Conservation (phyloP, 1,284 basidiomycete genomes). For the Takashimella tepidaria region DNA sequence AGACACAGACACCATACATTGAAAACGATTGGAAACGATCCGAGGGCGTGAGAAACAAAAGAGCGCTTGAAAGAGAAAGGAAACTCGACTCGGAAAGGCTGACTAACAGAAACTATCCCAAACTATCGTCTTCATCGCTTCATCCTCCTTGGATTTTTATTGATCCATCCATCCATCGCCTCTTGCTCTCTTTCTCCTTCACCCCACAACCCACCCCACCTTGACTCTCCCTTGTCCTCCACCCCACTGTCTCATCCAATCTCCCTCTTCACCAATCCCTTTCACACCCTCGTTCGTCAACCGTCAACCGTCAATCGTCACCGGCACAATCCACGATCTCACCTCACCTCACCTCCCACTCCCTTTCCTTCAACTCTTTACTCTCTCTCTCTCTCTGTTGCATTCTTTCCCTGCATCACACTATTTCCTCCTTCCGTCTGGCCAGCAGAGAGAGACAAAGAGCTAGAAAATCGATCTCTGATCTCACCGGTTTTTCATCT, state of each 20-base stretch:
- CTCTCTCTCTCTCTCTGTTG: neutral
- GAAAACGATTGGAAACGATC: too few relatives aligned
- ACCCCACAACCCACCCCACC: neutral
- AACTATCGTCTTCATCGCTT: neutral
- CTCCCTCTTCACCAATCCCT: neutral
- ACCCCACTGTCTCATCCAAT: neutral
- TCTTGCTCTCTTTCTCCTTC: neutral
- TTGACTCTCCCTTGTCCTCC: neutral
- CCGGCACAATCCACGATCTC: too few relatives aligned
- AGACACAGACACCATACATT: too few relatives aligned
- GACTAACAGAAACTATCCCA: too few relatives aligned
- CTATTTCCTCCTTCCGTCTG: too few relatives aligned
- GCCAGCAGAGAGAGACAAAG: too few relatives aligned
- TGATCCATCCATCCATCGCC: conserved; percentile 5
- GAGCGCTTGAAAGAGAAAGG: too few relatives aligned
- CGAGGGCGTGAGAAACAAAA: too few relatives aligned
- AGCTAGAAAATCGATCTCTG: too few relatives aligned
- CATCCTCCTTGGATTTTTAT: conserved; percentile 3
- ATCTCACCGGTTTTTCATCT: too few relatives aligned
- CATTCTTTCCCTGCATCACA: neutral
- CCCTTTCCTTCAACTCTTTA: neutral
- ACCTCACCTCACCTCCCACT: neutral
- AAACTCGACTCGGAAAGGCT: too few relatives aligned
- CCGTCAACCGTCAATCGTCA: neutral
- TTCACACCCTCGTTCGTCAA: neutral